phyloP scores from a whole-genome alignment of 2,329 filamentous ascomycete genomes.

The Lasiodiplodia sp. region DNA sequence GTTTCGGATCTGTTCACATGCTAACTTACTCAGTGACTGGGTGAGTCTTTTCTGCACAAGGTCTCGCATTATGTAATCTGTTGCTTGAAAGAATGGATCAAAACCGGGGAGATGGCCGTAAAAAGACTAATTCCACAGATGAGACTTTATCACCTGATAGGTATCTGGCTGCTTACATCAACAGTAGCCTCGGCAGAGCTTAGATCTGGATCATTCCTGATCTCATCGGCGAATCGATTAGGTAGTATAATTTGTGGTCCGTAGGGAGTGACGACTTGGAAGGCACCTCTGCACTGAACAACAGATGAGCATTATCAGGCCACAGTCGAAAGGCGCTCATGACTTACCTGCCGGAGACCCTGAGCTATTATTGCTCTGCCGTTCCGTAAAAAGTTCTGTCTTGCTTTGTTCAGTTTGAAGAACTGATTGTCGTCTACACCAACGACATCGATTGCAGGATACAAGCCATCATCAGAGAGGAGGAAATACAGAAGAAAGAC shows the following conservation, averaged over 20 bases:
- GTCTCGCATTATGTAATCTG: neutral
- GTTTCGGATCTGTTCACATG: neutral
- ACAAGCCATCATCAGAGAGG: too few species aligned
- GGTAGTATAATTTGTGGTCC: neutral
- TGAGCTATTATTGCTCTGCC: too few species aligned
- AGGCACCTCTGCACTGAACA: neutral
- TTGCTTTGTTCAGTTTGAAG: too few species aligned
- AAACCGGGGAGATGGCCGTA: neutral
- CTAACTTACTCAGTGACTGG: neutral
- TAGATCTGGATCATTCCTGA: constrained; percentile 2
- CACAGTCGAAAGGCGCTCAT: too few species aligned
- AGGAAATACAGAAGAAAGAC: too few species aligned
- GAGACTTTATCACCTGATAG: neutral
- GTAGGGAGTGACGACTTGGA: neutral
- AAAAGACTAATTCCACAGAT: neutral
- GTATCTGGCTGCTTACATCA: neutral
- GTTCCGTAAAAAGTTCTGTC: too few species aligned
- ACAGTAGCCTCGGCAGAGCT: neutral
- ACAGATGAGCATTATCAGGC: neutral
- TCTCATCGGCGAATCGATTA: neutral
- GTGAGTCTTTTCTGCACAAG: neutral
- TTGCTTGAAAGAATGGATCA: neutral
- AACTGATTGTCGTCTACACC: too few species aligned
- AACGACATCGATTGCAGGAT: too few species aligned
- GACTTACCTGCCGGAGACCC: too few species aligned